A percentile compares a stretch with the other conserved stretches of the same genome.
phyloP scores from a whole-genome alignment of 352 stramenopile species.

The Pythium dissimile region DNA sequence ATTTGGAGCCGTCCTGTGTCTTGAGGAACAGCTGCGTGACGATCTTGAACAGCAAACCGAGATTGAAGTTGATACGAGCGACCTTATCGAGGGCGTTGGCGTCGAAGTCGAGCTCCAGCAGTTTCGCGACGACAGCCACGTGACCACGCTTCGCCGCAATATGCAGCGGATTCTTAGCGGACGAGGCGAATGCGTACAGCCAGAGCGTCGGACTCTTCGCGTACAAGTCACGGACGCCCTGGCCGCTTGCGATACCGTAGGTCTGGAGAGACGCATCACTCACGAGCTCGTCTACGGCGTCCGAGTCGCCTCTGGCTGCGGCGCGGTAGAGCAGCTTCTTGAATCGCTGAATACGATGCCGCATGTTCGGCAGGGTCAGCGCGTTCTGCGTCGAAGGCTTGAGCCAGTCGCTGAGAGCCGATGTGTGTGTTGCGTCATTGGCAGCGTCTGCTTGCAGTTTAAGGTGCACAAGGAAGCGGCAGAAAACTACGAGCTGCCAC shows the following conservation, averaged over 20 bases:
- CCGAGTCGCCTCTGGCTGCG: constrained; percentile 44
- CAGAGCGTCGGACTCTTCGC: constrained; percentile 47
- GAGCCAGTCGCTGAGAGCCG: constrained; percentile 43
- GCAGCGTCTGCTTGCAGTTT: constrained; percentile 66
- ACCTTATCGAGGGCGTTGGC: constrained; percentile 79
- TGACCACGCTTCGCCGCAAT: constrained; percentile 58
- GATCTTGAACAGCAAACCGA: constrained; percentile 69
- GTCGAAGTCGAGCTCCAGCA: constrained; percentile 52
- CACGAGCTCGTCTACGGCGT: constrained; percentile 41
- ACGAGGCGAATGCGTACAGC: constrained; percentile 61
- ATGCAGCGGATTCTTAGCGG: constrained; percentile 74
- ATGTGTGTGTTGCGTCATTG: constrained; percentile 68
- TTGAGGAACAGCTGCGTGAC: constrained; percentile 52
- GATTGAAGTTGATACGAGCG: constrained; percentile 73
- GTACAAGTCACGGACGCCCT: constrained; percentile 40
- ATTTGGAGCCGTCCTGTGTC: constrained; percentile 57
- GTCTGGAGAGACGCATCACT: constrained; percentile 20
- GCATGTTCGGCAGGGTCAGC: not conserved
- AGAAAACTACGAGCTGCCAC: constrained; percentile 66
- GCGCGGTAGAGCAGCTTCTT: constrained; percentile 66
- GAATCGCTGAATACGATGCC: constrained; percentile 21
- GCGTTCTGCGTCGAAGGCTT: constrained; percentile 12
- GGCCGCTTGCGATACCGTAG: constrained; percentile 26
- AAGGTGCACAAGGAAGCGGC: constrained; percentile 67
- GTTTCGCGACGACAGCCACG: constrained; percentile 48